Evolutionary conservation across 768 basidiomycete genomes (phyloP).

Genomic region (Multifurca ochricompacta): DNA sequence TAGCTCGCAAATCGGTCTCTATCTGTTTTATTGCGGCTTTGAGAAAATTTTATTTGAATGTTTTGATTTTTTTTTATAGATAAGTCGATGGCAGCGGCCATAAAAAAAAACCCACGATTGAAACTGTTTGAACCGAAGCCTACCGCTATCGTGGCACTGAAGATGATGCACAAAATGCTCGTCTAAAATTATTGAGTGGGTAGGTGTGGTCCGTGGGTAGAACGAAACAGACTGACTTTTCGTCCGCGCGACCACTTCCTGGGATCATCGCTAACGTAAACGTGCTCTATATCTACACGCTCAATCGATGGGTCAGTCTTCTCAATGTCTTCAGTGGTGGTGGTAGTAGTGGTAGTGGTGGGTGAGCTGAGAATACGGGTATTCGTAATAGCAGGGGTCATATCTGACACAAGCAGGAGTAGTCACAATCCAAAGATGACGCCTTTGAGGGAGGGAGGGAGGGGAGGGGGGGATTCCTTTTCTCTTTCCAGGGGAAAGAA

Average conservation of each 20-base stretch:
- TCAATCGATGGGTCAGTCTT: too few species aligned
- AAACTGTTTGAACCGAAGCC: slow-evolving; percentile 54
- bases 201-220: neutral
- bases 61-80: too few species aligned
- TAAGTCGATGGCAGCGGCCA: too few species aligned
- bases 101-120: slow-evolving; percentile 62
- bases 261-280: slow-evolving; percentile 51
- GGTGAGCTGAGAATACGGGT: neutral
- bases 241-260: slow-evolving; percentile 47
- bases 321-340: too few species aligned
- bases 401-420: too few species aligned
- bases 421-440: too few species aligned
- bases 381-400: neutral
- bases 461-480: too few species aligned
- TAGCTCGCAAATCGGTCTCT: too few species aligned
- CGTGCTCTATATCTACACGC: slow-evolving; percentile 41
- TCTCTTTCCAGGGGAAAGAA: too few species aligned
- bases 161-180: slow-evolving; percentile 36
- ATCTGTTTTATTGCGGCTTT: slow-evolving; percentile 54
- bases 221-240: slow-evolving; percentile 36
- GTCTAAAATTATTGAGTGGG: slow-evolving; percentile 14
- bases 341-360: neutral
- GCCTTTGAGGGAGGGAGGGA: too few species aligned
- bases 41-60: too few species aligned
- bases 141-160: slow-evolving; percentile 48